Conservation (phyloP, 202 grass and related monocot species). For the Carex sylvatica region DNA sequence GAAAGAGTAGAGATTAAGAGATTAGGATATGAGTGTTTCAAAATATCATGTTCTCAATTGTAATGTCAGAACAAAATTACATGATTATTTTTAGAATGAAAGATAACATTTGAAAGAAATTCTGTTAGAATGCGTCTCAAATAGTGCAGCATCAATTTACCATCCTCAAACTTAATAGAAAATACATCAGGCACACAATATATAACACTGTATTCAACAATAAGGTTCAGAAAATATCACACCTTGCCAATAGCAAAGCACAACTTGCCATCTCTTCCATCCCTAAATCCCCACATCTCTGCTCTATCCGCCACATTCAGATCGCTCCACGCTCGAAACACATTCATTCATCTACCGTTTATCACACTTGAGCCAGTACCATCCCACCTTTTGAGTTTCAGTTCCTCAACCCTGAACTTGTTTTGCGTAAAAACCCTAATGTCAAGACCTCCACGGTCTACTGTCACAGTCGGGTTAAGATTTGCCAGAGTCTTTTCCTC, state of each 20-base stretch:
- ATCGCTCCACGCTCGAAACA: not conserved
- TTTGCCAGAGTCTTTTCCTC: not conserved
- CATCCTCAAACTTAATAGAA: not conserved
- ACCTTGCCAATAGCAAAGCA: constrained; percentile 14
- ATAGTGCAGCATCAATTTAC: not conserved
- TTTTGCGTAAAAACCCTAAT: not conserved
- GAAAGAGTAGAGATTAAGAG: no score
- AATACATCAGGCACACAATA: not conserved
- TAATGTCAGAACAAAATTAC: no score
- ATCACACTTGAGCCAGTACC: not conserved
- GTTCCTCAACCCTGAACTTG: not conserved
- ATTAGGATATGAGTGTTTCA: no score
- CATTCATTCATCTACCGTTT: not conserved
- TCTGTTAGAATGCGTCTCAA: no score
- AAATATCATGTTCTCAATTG: no score
- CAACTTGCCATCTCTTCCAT: not conserved
- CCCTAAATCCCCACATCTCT: constrained; percentile 20
- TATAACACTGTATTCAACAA: not conserved
- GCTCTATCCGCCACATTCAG: not conserved
- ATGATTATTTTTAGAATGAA: no score
- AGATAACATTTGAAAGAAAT: no score
- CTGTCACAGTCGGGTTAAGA: not conserved
- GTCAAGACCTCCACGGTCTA: not conserved
- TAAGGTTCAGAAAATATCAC: not conserved
- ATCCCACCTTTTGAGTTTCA: not conserved